Percentiles rank a stretch among this genome's conserved stretches.
Conservation (phyloP, 495 filamentous ascomycete species). For the Aspergillus steynii region DNA sequence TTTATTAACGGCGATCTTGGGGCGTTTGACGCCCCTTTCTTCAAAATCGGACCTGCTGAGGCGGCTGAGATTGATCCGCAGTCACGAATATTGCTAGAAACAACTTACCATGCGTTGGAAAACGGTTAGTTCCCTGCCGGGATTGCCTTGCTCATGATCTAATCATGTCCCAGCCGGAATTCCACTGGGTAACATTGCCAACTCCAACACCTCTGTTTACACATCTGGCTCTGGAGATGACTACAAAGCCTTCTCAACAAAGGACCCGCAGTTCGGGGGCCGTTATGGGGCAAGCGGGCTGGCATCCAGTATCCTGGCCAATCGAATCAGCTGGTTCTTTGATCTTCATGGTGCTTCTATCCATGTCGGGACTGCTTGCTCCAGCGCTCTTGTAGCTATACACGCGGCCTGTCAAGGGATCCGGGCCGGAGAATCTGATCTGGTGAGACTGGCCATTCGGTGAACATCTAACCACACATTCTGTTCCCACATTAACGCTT, state of each 20-base stretch:
- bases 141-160: not conserved
- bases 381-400: conserved; percentile 36
- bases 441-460: conserved; percentile 2
- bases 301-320: conserved; percentile 41
- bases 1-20: conserved; percentile 37
- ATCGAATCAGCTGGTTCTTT: conserved; percentile 44
- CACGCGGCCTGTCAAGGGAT: conserved; percentile 44
- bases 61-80: conserved; percentile 44
- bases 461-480: conserved; percentile 2
- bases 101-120: conserved; percentile 58
- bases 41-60: conserved; percentile 53
- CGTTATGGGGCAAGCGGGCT: conserved; percentile 27
- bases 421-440: conserved; percentile 38
- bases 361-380: conserved; percentile 47
- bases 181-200: conserved; percentile 38
- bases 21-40: conserved; percentile 49
- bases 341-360: conserved; percentile 41
- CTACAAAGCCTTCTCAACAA: conserved; percentile 36
- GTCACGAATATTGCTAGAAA: conserved; percentile 50
- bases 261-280: conserved; percentile 37
- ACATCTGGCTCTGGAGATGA: conserved; percentile 47
- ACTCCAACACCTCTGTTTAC: conserved; percentile 48
- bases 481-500: too few relatives aligned
- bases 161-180: conserved; percentile 30
- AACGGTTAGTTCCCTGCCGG: conserved; percentile 24